Evolutionary conservation across 257 asterid species (phyloP).

Genomic region (Nyctanthes arbortristis): DNA sequence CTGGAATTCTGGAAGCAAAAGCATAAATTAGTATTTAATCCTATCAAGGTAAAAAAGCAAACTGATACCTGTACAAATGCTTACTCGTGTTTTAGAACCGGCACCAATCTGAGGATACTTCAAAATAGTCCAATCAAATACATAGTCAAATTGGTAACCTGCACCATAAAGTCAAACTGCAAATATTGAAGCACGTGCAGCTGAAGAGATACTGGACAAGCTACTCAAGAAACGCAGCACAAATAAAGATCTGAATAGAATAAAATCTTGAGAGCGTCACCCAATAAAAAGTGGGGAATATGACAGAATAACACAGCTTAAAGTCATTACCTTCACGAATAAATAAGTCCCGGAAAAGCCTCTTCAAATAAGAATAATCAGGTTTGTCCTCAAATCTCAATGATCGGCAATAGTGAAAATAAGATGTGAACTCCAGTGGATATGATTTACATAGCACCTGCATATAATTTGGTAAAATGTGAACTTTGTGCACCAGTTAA

Average conservation of each 20-base stretch:
- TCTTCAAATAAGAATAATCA: slow-evolving; percentile 86
- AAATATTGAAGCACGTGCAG: slow-evolving; percentile 6
- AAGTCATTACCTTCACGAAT: slow-evolving; percentile 78
- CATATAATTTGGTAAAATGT: background rate
- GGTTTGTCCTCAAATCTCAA: slow-evolving; percentile 92
- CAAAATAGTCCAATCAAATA: slow-evolving; percentile 93
- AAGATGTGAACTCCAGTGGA: slow-evolving; percentile 87
- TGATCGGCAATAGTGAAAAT: slow-evolving; percentile 90
- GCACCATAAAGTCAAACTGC: slow-evolving; percentile 28
- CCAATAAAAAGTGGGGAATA: background rate
- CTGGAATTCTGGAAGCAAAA: slow-evolving; percentile 56
- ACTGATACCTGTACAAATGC: slow-evolving; percentile 26
- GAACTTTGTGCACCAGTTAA: slow-evolving; percentile 10
- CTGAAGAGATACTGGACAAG: slow-evolving; percentile 10
- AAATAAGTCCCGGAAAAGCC: slow-evolving; percentile 91
- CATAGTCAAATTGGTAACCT: slow-evolving; percentile 97
- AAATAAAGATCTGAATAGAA: slow-evolving; percentile 7
- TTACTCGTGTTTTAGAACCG: slow-evolving; percentile 76
- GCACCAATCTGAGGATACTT: slow-evolving; percentile 94
- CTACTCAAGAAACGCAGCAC: background rate
- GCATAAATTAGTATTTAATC: slow-evolving; percentile 14
- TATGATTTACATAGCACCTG: slow-evolving; percentile 91
- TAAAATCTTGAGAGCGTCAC: background rate
- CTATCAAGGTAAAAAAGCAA: slow-evolving; percentile 17
- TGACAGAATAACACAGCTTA: background rate